Conservation (phyloP, 1,284 basidiomycete species). For the Ganoderma leucocontextum region DNA sequence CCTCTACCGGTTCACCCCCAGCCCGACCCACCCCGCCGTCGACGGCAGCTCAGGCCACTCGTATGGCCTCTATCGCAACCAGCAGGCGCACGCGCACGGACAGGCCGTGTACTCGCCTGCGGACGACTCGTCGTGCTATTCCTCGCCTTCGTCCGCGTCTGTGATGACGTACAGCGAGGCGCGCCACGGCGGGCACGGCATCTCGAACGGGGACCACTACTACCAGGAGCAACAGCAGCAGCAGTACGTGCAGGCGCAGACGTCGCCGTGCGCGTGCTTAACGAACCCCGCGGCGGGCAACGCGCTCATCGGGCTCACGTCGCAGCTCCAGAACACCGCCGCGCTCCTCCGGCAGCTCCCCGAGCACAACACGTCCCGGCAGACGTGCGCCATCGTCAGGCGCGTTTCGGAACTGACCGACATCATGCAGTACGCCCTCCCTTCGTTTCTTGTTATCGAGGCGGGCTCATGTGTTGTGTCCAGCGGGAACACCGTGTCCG, state of each 20-base stretch:
- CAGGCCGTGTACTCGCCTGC: slow-evolving; percentile 36
- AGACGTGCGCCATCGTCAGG: slow-evolving; percentile 63
- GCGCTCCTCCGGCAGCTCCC: slow-evolving; percentile 66
- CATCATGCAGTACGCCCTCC: slow-evolving; percentile 68
- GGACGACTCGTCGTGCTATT: slow-evolving; percentile 38
- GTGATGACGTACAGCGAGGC: slow-evolving; percentile 40
- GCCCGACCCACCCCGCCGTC: slow-evolving; percentile 36
- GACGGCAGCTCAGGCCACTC: slow-evolving; percentile 24
- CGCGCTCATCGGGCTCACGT: slow-evolving; percentile 65
- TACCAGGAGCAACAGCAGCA: slow-evolving; percentile 40
- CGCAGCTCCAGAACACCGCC: slow-evolving; percentile 68
- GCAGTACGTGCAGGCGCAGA: slow-evolving; percentile 35
- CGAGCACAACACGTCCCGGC: slow-evolving; percentile 58
- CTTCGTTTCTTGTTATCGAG: slow-evolving; percentile 22
- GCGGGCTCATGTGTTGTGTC: slow-evolving; percentile 29
- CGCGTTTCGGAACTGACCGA: slow-evolving; percentile 69
- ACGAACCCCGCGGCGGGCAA: slow-evolving; percentile 66
- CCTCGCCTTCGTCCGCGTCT: slow-evolving; percentile 45
- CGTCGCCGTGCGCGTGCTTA: slow-evolving; percentile 64
- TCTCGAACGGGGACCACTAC: slow-evolving; percentile 37
- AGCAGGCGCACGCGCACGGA: slow-evolving; percentile 33
- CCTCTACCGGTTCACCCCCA: slow-evolving; percentile 44
- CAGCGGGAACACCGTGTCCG: slow-evolving; percentile 55
- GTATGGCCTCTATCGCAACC: slow-evolving; percentile 30
- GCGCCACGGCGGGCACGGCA: slow-evolving; percentile 31